Evolutionary conservation across 2,329 filamentous ascomycete genomes (phyloP).

Genomic region (Neonectria neomacrospora): DNA sequence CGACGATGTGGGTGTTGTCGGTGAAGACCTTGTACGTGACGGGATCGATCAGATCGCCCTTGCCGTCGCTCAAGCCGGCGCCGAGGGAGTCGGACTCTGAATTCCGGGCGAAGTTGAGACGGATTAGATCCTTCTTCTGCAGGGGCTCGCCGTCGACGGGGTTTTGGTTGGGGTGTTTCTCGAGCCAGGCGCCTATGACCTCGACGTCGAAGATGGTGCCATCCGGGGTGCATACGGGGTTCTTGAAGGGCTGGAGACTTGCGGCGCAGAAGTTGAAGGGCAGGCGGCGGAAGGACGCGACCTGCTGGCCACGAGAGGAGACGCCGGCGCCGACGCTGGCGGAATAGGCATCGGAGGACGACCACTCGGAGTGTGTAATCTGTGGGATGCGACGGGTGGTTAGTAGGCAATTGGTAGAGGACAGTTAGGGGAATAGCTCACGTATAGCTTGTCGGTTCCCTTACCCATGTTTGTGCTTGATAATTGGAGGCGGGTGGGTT

Average conservation of each 20-base stretch:
- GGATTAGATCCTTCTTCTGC: slow-evolving; percentile 84
- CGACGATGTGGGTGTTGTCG: slow-evolving; percentile 97
- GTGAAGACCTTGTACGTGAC: slow-evolving; percentile 98
- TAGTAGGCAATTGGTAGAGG: neutral
- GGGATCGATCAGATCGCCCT: slow-evolving; percentile 90
- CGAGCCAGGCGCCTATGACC: slow-evolving; percentile 93
- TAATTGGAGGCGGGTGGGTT: neutral
- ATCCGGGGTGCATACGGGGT: slow-evolving; percentile 88
- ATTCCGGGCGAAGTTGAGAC: slow-evolving; percentile 92
- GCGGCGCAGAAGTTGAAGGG: slow-evolving; percentile 99
- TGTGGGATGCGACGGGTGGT: slow-evolving; percentile 32
- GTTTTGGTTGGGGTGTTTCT: slow-evolving; percentile 87
- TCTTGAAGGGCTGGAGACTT: slow-evolving; percentile 92
- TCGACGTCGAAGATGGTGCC: slow-evolving; percentile 96
- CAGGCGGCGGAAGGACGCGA: slow-evolving; percentile 81
- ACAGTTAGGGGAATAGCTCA: slow-evolving; percentile 34
- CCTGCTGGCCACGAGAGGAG: slow-evolving; percentile 59
- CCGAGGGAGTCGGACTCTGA: slow-evolving; percentile 70
- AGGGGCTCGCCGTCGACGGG: slow-evolving; percentile 86
- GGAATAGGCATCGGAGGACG: slow-evolving; percentile 87
- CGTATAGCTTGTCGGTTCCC: slow-evolving; percentile 60
- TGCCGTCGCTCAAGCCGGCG: slow-evolving; percentile 61
- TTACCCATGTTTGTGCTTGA: slow-evolving; percentile 51
- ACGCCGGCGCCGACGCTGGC: slow-evolving; percentile 80
- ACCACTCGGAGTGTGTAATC: slow-evolving; percentile 99